These are phyloP conservation scores for Chaetomiaceae sp. DNA, from an alignment of 2,329 filamentous ascomycete genomes.

Conservation along the genomic window DNA sequence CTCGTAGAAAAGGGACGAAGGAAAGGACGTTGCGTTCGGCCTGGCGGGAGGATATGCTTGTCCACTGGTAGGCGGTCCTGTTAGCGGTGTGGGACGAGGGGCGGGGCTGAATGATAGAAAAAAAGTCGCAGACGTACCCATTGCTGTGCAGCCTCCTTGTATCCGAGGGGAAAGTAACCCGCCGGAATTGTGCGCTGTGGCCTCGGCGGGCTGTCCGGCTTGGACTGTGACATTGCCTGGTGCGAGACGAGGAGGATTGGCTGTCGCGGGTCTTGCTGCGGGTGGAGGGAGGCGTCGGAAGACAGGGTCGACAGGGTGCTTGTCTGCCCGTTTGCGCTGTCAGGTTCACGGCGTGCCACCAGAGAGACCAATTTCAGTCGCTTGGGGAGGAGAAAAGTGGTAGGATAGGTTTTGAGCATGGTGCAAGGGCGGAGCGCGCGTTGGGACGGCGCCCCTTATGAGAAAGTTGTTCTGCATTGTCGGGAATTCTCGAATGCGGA, in stretches of 20 bases:
- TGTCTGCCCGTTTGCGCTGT: conserved; percentile 5
- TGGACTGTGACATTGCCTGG: conserved; percentile 11
- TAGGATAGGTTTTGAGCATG: conserved; percentile 27
- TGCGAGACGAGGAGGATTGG: conserved; percentile 26
- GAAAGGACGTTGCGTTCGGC: conserved; percentile 87
- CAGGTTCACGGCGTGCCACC: conserved; percentile 5
- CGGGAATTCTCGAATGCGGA: neutral
- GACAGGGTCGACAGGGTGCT: conserved; percentile 33
- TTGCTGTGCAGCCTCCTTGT: conserved; percentile 86
- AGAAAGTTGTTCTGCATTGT: conserved; percentile 14
- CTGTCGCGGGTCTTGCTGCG: conserved; percentile 23
- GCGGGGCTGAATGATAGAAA: conserved; percentile 19
- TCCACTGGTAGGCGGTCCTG: conserved; percentile 60
- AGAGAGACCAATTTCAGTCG: conserved; percentile 21
- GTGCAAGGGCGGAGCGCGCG: conserved; percentile 9
- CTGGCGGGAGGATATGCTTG: conserved; percentile 70
- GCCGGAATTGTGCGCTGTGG: conserved; percentile 42
- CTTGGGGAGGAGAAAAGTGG: conserved; percentile 21
- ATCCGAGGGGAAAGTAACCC: conserved; percentile 75
- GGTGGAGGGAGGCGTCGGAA: conserved; percentile 25
- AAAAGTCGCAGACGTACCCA: conserved; percentile 60
- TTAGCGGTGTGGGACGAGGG: neutral
- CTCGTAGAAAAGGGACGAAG: conserved; percentile 75
- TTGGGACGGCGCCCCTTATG: conserved; percentile 23
- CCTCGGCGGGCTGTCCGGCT: conserved; percentile 7